phyloP scores from a whole-genome alignment of 148 eudicot genomes.

The Vaccinium darrowii region DNA sequence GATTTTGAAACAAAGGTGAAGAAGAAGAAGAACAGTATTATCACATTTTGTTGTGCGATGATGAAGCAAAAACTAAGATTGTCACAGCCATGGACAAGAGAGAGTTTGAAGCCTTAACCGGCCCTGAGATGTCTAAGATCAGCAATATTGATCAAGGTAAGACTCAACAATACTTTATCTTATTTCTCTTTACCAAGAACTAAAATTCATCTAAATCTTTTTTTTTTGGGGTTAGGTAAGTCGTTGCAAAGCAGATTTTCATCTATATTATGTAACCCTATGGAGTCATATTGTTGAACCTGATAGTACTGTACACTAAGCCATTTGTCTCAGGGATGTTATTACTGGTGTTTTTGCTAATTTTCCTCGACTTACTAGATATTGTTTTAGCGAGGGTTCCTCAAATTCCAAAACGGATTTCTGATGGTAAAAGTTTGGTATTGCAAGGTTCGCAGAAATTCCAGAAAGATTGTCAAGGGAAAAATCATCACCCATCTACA shows the following conservation, averaged over 20 bases:
- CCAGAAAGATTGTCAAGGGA: slow-evolving; percentile 12
- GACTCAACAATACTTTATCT: neutral
- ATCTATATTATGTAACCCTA: neutral
- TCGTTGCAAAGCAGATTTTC: neutral
- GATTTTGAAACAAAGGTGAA: neutral
- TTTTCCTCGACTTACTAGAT: neutral
- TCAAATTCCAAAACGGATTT: neutral
- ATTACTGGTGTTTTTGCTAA: neutral
- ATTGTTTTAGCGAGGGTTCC: neutral
- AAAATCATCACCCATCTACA: slow-evolving; percentile 1
- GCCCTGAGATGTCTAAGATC: neutral
- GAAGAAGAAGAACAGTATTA: slow-evolving; percentile 10
- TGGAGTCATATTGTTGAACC: neutral
- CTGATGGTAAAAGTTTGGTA: slow-evolving; percentile 2
- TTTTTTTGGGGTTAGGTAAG: neutral
- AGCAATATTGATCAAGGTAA: slow-evolving; percentile 20
- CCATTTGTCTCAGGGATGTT: neutral
- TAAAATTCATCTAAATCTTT: neutral
- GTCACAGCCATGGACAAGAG: neutral
- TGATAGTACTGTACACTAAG: neutral
- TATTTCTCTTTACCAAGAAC: neutral
- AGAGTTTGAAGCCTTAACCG: neutral
- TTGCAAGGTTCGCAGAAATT: slow-evolving; percentile 11
- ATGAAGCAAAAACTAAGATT: neutral
- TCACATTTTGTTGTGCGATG: neutral